These are phyloP conservation scores for Exophiala viscosa DNA, from an alignment of 2,329 filamentous ascomycete genomes.

Conservation along the genomic window DNA sequence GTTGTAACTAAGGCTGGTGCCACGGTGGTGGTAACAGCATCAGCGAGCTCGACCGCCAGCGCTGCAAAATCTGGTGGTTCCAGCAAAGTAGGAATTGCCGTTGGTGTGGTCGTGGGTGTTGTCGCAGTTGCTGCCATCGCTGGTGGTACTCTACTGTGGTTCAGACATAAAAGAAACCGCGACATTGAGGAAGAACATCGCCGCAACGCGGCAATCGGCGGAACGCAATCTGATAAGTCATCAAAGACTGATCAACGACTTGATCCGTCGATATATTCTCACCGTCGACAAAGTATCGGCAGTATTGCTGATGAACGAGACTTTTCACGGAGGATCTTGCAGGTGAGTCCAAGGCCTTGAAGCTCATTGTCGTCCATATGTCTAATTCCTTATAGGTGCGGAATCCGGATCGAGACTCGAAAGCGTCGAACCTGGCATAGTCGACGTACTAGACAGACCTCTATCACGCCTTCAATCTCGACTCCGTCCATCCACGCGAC, in stretches of 20 bases:
- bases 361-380: neutral
- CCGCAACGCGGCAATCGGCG: conserved; percentile 71
- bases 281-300: conserved; percentile 83
- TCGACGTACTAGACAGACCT: neutral
- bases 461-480: neutral
- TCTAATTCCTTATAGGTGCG: conserved; percentile 17
- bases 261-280: conserved; percentile 76
- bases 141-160: conserved; percentile 68
- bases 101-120: conserved; percentile 81
- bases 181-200: conserved; percentile 81
- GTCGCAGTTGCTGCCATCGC: conserved; percentile 63
- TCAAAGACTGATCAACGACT: conserved; percentile 77
- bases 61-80: conserved; percentile 40
- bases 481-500: neutral
- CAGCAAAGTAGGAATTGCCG: conserved; percentile 82
- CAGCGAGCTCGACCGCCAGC: conserved; percentile 26
- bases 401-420: conserved; percentile 26
- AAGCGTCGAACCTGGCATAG: conserved; percentile 19
- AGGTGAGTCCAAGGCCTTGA: conserved; percentile 58
- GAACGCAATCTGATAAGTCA: conserved; percentile 59
- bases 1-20: conserved; percentile 30
- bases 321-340: conserved; percentile 91
- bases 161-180: conserved; percentile 71
- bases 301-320: conserved; percentile 97
- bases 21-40: conserved; percentile 36